Base-by-base conservation (phyloP, 345 rosid genomes). In the Gossypium australe region DNA sequence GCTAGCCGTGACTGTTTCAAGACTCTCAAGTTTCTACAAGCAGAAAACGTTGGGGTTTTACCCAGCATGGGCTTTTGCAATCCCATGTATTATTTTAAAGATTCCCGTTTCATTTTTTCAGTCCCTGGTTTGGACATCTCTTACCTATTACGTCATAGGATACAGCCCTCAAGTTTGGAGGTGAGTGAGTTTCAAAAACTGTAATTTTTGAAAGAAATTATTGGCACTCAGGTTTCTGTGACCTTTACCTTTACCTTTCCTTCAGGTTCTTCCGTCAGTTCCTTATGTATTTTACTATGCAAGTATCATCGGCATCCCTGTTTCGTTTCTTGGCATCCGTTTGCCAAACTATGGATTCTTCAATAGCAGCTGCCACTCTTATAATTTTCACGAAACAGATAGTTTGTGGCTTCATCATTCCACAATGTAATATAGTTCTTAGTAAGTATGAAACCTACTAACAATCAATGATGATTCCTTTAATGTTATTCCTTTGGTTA, bases 121-220 rank as follows among this genome's bases (percentile, higher is more conserved):
- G 76, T 76, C 91, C 48, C 55, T 87, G 4, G 84, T 84, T 25
- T 90, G 92, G 95, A 87, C 91, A 3, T 65, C 82, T 62, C 88
- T 91, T 24, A 85, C 97, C 16, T 93, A 93, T 83, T 91, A 87
- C 80, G 91, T 81, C 70, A 87, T 88, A 22, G 98, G 98, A 58
- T 92, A 86, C 78, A 85, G 87, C 78, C 95, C 97, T 52, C 90
- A 91, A 76, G 85, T 74, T 34, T 83, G 80, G 56, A 88, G 98
- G 96, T 91, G 71, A 75, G 96, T 91, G 72, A 75, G 75, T 20
- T 75, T 20, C 44, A 18, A 9, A 38, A 22, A 14, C 7, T 53
- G 2, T 53, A 53, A n/a, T n/a, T 53, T n/a, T 53, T n/a, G 49
- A 16, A 4, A 18, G 52, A 53, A 53, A 17, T 53, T n/a, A 53